Evolutionary conservation across 257 asterid genomes (phyloP).

Genomic region (Solanum habrochaites): DNA sequence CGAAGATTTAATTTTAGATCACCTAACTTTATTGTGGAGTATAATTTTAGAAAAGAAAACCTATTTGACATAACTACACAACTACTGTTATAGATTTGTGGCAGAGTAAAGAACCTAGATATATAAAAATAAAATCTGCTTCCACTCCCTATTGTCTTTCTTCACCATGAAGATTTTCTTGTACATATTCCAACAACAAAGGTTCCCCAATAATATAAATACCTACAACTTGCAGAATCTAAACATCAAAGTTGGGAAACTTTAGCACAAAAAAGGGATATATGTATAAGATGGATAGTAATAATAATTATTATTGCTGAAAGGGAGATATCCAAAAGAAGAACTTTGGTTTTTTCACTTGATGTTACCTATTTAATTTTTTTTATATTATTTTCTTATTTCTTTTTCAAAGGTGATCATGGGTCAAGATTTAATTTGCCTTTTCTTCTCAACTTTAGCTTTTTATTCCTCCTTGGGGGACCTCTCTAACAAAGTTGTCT

Average conservation of each 20-base stretch:
- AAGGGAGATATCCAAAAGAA: neutral
- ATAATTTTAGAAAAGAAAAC: neutral
- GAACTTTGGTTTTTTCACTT: slow-evolving; percentile 1
- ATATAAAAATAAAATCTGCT: neutral
- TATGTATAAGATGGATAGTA: neutral
- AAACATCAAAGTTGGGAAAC: neutral
- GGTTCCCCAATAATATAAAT: neutral
- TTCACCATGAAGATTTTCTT: slow-evolving; percentile 10
- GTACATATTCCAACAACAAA: neutral
- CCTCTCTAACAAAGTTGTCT: slow-evolving; percentile 9
- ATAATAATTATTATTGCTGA: neutral
- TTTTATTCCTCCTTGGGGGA: neutral
- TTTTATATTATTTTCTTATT: neutral
- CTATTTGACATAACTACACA: neutral
- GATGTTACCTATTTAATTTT: neutral
- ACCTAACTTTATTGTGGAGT: neutral
- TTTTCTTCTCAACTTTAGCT: neutral
- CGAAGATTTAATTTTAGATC: neutral
- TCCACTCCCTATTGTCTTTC: slow-evolving; percentile 5
- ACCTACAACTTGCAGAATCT: slow-evolving; percentile 2
- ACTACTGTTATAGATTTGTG: neutral
- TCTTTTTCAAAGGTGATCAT: slow-evolving; percentile 2
- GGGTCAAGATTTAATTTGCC: slow-evolving; percentile 8
- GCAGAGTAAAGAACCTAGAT: slow-evolving; percentile 17
- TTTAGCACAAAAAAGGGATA: neutral